A percentile compares a stretch with the other conserved stretches of the same genome.
phyloP scores from a whole-genome alignment of 2,329 filamentous ascomycete genomes.

The Aspergillus ustus region DNA sequence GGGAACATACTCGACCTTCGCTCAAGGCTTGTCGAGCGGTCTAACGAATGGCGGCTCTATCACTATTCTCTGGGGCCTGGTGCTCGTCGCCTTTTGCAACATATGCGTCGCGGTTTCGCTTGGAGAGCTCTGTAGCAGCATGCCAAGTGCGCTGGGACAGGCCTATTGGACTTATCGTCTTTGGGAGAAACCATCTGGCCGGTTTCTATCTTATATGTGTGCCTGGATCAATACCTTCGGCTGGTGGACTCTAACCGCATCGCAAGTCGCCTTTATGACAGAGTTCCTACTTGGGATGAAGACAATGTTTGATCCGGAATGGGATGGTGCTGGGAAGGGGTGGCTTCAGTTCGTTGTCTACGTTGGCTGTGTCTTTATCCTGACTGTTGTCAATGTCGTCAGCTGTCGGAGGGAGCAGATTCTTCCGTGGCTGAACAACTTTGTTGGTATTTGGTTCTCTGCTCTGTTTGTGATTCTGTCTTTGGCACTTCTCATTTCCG shows the following conservation, averaged over 20 bases:
- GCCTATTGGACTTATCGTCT: conserved; percentile 61
- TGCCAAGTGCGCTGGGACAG: conserved; percentile 65
- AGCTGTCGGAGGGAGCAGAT: conserved; percentile 56
- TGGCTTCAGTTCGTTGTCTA: conserved; percentile 63
- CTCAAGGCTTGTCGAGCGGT: conserved; percentile 57
- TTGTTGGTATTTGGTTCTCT: conserved; percentile 59
- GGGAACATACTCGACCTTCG: conserved; percentile 63
- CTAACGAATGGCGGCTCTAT: conserved; percentile 67
- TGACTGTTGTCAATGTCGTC: conserved; percentile 58
- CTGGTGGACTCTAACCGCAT: conserved; percentile 63
- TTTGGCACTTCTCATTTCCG: conserved; percentile 57
- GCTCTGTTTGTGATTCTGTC: conserved; percentile 58
- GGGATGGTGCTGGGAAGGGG: conserved; percentile 50
- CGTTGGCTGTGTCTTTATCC: conserved; percentile 52
- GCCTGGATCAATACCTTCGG: conserved; percentile 66
- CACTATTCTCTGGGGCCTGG: conserved; percentile 73
- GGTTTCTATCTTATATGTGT: conserved; percentile 61
- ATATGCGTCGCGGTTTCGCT: conserved; percentile 66
- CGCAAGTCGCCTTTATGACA: conserved; percentile 62
- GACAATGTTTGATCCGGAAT: conserved; percentile 56
- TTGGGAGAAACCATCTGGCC: conserved; percentile 45
- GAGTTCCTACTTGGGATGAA: conserved; percentile 63
- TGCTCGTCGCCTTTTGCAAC: conserved; percentile 66
- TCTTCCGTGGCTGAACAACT: conserved; percentile 60
- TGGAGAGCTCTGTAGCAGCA: conserved; percentile 68